Conservation (phyloP, 108 stramenopile species). For the Pseudonitzschia delicatissima region DNA sequence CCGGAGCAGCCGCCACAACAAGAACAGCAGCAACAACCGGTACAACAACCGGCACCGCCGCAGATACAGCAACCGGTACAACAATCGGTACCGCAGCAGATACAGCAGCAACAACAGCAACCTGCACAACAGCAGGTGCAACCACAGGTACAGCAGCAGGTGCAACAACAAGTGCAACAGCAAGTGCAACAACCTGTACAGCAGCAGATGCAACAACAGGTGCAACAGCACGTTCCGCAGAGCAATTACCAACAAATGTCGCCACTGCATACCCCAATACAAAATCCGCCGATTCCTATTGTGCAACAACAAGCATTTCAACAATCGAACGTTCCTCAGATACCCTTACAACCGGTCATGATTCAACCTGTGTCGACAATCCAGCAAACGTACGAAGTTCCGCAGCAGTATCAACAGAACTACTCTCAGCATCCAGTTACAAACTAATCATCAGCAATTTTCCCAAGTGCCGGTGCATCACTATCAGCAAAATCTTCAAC, state of each 20-base stretch:
- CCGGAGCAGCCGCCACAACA: neutral
- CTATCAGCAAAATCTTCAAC: constrained; percentile 5
- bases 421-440: constrained; percentile 3
- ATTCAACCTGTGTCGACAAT: constrained; percentile 12
- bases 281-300: neutral
- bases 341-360: constrained; percentile 6
- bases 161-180: constrained; percentile 1
- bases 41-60: neutral
- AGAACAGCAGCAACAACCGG: neutral
- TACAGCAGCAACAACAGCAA: neutral
- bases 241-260: constrained; percentile 2
- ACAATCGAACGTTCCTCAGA: constrained; percentile 4
- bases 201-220: neutral
- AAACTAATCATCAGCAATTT: constrained; percentile 3
- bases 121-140: constrained; percentile 2
- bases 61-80: neutral
- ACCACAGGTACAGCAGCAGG: neutral
- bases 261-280: no score
- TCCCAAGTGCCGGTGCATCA: neutral
- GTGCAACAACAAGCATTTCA: neutral
- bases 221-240: neutral
- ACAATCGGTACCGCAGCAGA: neutral
- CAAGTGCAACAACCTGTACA: constrained; percentile 13
- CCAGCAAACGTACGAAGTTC: constrained; percentile 3
- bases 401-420: constrained; percentile 23